Base-by-base conservation (phyloP, 805 yeast species). In the Candida krabiensis region DNA sequence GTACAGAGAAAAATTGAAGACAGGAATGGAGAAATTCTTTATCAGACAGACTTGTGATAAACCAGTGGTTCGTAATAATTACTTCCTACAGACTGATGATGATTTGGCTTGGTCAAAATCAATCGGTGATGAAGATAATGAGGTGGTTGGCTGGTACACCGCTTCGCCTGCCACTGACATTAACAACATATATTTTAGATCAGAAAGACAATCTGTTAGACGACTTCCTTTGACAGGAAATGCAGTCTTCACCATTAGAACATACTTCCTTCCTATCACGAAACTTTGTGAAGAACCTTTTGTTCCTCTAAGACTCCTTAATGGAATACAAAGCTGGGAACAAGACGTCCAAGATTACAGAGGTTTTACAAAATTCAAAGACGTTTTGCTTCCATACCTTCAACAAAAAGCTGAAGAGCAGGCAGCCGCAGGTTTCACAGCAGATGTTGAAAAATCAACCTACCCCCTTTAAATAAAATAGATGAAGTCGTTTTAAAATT, bases 11-110 rank as follows among this genome's bases (percentile, higher is more conserved):
- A 75, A 80, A 50, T 68, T 81, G 50, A 71, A 77, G 53, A 58
- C 61, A 23, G 81, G 84, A 4, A 81, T 81, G 87, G 81, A 79
- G 46, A 77, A 78, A 50, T 80, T 80, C 57, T 81, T 81, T 53
- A 60, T 67, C 23, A 64, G 85, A 43, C 63, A 75, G 41, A 66
- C 77, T 7, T 70, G 73, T 35, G 85, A 80, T 52, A 71, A 73
- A 43, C 82, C 85, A 0, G 82, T 80, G n/a, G 82, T 75, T 9
- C 64, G 87, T 39, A 80, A 81, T 60, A 77, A 77, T 53, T 80
- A 80, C 55, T 81, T 81, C 50, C 56, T 80, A 27, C 87, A 80
- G 57, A 77, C 80, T 9, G 86, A 80, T 53, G 71, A 70, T 37
- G 70, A 75, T 40, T 59, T 80, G 40, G 83, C 78, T 19, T 80